Evolutionary conservation across 129 eudicot species (phyloP).

Genomic region (Saposhnikovia divaricata): DNA sequence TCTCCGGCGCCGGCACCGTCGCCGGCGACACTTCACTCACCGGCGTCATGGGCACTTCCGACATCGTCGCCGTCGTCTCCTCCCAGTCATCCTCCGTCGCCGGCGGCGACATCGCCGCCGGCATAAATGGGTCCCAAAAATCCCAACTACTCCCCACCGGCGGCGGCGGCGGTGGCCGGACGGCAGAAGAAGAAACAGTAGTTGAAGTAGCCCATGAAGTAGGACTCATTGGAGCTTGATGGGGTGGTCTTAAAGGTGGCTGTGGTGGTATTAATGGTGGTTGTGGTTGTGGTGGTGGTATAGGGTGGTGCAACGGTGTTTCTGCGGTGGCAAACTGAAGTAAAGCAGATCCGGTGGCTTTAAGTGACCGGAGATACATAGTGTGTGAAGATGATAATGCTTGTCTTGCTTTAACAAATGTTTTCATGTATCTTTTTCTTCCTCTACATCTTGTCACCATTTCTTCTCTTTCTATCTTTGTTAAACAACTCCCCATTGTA

Average conservation of each 20-base stretch:
- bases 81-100: slow-evolving; percentile 81
- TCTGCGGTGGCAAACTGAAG: slow-evolving; percentile 84
- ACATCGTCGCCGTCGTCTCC: slow-evolving; percentile 26
- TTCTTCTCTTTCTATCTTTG: slow-evolving; percentile 73
- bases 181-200: slow-evolving; percentile 41
- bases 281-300: slow-evolving; percentile 17
- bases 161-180: slow-evolving; percentile 49
- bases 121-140: slow-evolving; percentile 96
- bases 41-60: slow-evolving; percentile 41
- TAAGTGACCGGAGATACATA: slow-evolving; percentile 57
- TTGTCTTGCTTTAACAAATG: slow-evolving; percentile 73
- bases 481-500: slow-evolving; percentile 73
- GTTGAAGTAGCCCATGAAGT: slow-evolving; percentile 54
- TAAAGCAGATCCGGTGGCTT: slow-evolving; percentile 69
- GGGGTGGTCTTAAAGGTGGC: slow-evolving; percentile 23
- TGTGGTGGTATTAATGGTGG: slow-evolving; percentile 14
- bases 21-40: slow-evolving; percentile 34
- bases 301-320: slow-evolving; percentile 42
- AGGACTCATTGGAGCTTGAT: slow-evolving; percentile 66
- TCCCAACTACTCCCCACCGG: slow-evolving; percentile 74
- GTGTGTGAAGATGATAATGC: slow-evolving; percentile 63
- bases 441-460: slow-evolving; percentile 83
- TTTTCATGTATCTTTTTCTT: slow-evolving; percentile 81
- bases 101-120: slow-evolving; percentile 29
- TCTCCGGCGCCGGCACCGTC: slow-evolving; percentile 43